Percentiles rank a stretch among this genome's conserved stretches.
Conservation (phyloP, 2,329 filamentous ascomycete species). For the Ophiostoma quercus region DNA sequence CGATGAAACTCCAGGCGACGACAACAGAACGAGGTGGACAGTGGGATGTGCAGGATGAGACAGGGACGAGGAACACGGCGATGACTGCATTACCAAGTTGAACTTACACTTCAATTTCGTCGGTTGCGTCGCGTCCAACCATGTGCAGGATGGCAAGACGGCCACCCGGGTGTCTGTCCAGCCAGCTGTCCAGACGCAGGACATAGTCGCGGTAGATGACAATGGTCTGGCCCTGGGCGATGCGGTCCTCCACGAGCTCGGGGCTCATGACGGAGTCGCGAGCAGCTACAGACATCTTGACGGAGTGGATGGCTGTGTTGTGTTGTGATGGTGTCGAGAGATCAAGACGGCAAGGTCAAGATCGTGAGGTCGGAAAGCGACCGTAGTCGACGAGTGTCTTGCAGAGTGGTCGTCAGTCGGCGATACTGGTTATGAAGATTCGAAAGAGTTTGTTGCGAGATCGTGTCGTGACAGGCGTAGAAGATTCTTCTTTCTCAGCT, state of each 20-base stretch:
- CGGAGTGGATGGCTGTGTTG: too few species aligned
- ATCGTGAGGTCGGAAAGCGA: background rate
- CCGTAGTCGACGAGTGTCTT: background rate
- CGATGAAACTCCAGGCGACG: background rate
- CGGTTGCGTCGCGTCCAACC: conserved; percentile 54
- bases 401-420: background rate
- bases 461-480: background rate
- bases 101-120: conserved; percentile 53
- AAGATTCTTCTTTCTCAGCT: background rate
- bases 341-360: background rate
- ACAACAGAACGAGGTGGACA: background rate
- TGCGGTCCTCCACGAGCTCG: conserved; percentile 45
- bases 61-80: background rate
- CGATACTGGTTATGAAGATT: background rate
- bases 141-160: conserved; percentile 56
- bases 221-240: conserved; percentile 51
- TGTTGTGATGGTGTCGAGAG: background rate
- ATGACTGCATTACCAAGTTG: background rate
- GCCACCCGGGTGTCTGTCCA: conserved; percentile 55
- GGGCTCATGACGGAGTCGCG: conserved; percentile 43
- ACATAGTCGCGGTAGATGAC: conserved; percentile 53
- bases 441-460: background rate
- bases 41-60: background rate
- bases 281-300: conserved; percentile 20
- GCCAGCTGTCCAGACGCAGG: conserved; percentile 54